These are phyloP conservation scores for Trichoderma gamsii DNA, from an alignment of 495 filamentous ascomycete species.

Conservation along the genomic window DNA sequence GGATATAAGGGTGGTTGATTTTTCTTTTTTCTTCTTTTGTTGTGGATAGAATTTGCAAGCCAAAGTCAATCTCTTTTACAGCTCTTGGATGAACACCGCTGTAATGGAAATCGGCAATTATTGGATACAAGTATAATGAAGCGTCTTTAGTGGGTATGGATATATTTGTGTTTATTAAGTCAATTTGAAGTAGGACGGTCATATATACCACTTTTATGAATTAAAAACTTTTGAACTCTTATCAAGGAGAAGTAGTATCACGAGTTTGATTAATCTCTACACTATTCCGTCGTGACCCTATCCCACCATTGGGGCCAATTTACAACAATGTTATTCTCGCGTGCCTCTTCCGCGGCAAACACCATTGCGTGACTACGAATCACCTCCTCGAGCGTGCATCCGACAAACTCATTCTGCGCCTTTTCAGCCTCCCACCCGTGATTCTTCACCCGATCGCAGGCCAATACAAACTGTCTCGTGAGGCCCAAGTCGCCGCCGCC, in stretches of 20 bases:
- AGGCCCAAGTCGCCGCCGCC: constrained; percentile 87
- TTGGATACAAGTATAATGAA: not conserved
- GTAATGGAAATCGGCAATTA: not conserved
- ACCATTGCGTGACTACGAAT: constrained; percentile 88
- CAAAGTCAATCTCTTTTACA: not conserved
- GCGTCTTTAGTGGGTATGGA: not conserved
- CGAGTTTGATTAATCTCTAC: not conserved
- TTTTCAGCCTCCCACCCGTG: constrained; percentile 56
- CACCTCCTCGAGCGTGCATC: constrained; percentile 76
- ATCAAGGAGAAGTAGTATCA: too few species aligned
- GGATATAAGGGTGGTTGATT: not conserved
- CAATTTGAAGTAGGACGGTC: too few species aligned
- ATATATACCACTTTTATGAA: too few species aligned
- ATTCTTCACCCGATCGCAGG: constrained; percentile 74
- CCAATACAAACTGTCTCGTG: constrained; percentile 68
- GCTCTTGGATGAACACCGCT: not conserved
- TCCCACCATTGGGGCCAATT: constrained; percentile 78
- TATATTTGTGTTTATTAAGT: not conserved
- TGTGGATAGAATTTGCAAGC: not conserved
- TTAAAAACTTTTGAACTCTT: too few species aligned
- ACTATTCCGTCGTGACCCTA: not conserved
- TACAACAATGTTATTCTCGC: constrained; percentile 60
- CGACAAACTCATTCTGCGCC: constrained; percentile 71
- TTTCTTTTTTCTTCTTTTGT: not conserved
- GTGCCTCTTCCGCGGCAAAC: constrained; percentile 87